A percentile compares a stretch with the other conserved stretches of the same genome.
These are phyloP conservation scores for Elymus sibiricus DNA, from an alignment of 176 grass and related monocot species.

Conservation along the genomic window DNA sequence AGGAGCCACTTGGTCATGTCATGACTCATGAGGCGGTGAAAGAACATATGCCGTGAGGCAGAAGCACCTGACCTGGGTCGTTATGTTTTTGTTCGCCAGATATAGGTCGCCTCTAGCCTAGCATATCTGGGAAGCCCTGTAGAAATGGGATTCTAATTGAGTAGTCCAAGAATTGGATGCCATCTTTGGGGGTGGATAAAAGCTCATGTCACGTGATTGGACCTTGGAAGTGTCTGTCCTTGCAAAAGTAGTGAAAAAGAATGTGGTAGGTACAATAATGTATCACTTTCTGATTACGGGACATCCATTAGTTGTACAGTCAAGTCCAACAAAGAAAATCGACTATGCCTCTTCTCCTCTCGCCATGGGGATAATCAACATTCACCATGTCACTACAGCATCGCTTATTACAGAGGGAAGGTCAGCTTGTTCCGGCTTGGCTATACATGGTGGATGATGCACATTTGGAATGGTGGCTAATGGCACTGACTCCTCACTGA, in stretches of 20 bases:
- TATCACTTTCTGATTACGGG: not conserved
- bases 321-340: not conserved
- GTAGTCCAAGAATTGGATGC: slow-evolving; percentile 28
- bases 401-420: no score
- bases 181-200: not conserved
- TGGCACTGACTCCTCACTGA: no score
- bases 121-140: slow-evolving; percentile 16
- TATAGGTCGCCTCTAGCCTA: not conserved
- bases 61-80: not conserved
- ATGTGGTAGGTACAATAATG: not conserved
- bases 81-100: slow-evolving; percentile 30
- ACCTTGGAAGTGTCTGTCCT: not conserved
- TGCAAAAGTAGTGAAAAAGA: not conserved
- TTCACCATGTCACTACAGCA: no score
- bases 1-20: not conserved
- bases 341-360: not conserved
- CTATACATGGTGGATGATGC: no score
- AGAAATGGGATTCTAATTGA: slow-evolving; percentile 11
- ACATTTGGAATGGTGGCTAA: no score
- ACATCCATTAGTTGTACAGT: not conserved
- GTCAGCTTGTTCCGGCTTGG: no score
- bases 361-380: no score
- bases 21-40: not conserved
- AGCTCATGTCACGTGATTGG: slow-evolving; percentile 21
- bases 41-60: slow-evolving; percentile 21